Evolutionary conservation across 805 yeast genomes (phyloP), one percentile per base, ranked within the genome.

Genomic region (Candida schatavii): DNA sequence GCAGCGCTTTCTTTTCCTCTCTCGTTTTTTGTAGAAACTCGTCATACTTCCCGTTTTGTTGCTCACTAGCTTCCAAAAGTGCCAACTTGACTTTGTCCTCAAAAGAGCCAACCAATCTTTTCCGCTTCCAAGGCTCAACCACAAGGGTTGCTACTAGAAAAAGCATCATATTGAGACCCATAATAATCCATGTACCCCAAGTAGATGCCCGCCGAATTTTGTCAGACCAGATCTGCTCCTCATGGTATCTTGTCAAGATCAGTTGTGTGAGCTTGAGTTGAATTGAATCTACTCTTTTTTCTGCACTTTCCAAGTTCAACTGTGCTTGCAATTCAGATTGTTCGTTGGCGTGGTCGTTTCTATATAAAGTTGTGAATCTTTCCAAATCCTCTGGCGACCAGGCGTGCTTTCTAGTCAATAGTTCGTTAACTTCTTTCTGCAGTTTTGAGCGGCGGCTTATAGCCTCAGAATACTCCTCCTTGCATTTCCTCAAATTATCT

Each of bases 181-280:
- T 88, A 33, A 93, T 71, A 3, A 83, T 67, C 74, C 93, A 81
- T 0, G 99, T 93, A 2, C 98, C 99, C 95, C 97, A 93, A 0
- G 98, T 90, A 4, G 96, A 87, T 4, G 95, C 88, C 49, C 90
- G 77, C 46, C 99, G 72, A 45, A 93, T 93, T 62, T 90, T 90
- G 64, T 93, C 99, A 2, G 97, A 88, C 98, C 99, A 93, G 5
- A 93, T 80, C 62, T 93, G 98, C 56, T 93, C 99, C 59, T 93
- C 98, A 48, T 91, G 96, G 55, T 93, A 93, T 51, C 98, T 70
- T 2, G 89, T 81, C 55, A 91, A 70, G 14, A 93, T 93, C 45
- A 87, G 83, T 43, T 81, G 81, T 14, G 88, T 82, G 36, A 89
- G 64, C 43, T 74, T 77, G 41, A 80, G 74, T 50, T 85, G 91